Base-by-base conservation (phyloP, 345 rosid species). In the Populus davidiana region DNA sequence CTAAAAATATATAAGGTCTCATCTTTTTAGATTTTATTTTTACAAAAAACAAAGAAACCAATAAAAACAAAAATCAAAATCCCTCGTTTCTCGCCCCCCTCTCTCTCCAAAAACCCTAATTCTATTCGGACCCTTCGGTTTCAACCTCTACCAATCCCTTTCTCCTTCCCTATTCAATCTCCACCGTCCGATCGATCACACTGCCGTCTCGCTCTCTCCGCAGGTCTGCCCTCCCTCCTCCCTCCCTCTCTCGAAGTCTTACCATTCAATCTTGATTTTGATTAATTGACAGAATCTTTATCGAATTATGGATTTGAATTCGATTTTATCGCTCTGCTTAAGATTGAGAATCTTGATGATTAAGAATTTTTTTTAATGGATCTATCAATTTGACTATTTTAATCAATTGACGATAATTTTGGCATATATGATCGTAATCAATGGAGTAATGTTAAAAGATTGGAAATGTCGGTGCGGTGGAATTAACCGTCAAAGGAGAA, bases 91-190 rank as follows among this genome's bases (percentile, higher is more conserved):
- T 41, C 29, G 36, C 35, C 67, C 43, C 63, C 67, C 29, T 39
- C 71, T 18, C 38, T 70, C 66, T 52, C 76, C 38, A 76, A 86
- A 86, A 88, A 85, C 89, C 89, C 88, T 88, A 85, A 85, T 75
- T 79, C 77, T 67, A 74, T 41, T 41, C 44, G 13, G 44, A 77
- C 75, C 74, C 77, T 86, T 88, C 82, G 80, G 85, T 85, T 84
- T 87, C 75, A 80, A 80, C 91, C 90, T 85, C 87, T 86, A 78
- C 78, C 81, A 69, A 76, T 85, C 85, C 75, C 47, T 82, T 87
- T 76, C 75, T 56, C 71, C 74, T 12, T 69, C 77, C 63, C 76
- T 50, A 73, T 74, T 78, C 69, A 70, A 75, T 75, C 78, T 50
- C 68, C 17, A 50, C 79, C 79, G 67, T 74, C 75, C 50, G 73